These are phyloP conservation scores for Geum urbanum DNA, from an alignment of 306 rosid species.

Conservation along the genomic window DNA sequence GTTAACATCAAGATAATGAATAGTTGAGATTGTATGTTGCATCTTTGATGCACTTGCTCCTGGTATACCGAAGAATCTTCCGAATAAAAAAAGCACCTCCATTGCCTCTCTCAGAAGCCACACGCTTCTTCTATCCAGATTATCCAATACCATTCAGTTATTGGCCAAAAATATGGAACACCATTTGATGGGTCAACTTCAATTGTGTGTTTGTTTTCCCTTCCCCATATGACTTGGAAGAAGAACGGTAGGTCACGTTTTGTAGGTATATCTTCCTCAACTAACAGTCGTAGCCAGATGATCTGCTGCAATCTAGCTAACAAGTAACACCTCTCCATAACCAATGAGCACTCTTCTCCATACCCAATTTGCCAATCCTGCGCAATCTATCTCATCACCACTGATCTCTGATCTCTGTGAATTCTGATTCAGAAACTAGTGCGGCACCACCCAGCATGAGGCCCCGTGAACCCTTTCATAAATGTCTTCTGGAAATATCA, in stretches of 20 bases:
- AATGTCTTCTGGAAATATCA: neutral
- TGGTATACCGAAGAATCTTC: too few species aligned
- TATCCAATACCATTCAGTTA: neutral
- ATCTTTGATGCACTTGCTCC: too few species aligned
- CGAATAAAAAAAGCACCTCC: neutral
- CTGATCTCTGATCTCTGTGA: neutral
- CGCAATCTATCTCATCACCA: neutral
- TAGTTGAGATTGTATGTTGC: too few species aligned
- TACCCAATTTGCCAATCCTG: neutral
- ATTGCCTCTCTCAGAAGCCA: neutral
- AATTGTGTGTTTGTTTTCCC: neutral
- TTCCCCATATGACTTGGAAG: neutral
- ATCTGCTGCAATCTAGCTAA: neutral
- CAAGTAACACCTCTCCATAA: neutral
- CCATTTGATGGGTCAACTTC: neutral
- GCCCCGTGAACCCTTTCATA: neutral
- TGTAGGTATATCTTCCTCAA: neutral
- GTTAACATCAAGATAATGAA: too few species aligned
- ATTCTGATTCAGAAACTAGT: neutral
- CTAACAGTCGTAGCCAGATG: neutral
- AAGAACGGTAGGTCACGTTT: neutral
- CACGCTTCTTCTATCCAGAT: neutral
- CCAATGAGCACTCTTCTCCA: slow-evolving; percentile 3
- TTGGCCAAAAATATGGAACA: neutral
- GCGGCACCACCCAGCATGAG: neutral